These are phyloP conservation scores for Colletotrichum horii DNA, from an alignment of 2,329 filamentous ascomycete genomes.

Conservation along the genomic window DNA sequence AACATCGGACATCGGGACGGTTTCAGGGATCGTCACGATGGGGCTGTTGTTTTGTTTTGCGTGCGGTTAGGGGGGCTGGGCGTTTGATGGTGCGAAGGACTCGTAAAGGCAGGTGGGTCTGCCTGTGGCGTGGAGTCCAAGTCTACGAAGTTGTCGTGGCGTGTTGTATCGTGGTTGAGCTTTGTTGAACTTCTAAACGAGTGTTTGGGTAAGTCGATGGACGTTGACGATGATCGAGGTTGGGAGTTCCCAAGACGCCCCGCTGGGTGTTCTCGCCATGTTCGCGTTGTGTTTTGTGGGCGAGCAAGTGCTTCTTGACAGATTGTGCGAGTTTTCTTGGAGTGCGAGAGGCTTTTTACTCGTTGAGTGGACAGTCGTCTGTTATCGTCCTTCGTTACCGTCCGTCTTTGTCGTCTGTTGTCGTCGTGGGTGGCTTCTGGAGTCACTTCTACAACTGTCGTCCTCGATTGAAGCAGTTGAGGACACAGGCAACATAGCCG, in stretches of 20 bases:
- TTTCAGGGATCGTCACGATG: background rate
- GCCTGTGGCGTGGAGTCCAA: background rate
- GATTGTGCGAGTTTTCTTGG: background rate
- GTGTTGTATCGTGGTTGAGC: background rate
- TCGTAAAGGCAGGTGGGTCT: background rate
- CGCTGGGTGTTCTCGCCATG: too few relatives aligned
- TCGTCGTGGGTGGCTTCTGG: background rate
- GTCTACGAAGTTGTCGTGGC: background rate
- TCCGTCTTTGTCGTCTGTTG: background rate
- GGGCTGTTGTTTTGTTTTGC: background rate
- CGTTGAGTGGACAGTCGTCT: background rate
- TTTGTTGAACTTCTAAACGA: background rate
- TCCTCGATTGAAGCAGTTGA: background rate
- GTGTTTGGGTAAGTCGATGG: background rate
- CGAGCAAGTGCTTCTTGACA: background rate
- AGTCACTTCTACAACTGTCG: too few relatives aligned
- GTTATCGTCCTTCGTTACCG: accelerated
- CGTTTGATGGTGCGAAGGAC: background rate
- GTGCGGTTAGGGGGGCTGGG: too few relatives aligned
- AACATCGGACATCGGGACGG: background rate
- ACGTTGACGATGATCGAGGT: too few relatives aligned
- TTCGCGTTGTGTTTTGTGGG: background rate
- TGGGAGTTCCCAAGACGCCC: background rate
- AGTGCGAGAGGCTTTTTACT: background rate
- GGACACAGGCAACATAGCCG: background rate